Percentiles rank a stretch among this genome's conserved stretches.
Evolutionary conservation across 208 protist genomes (phyloP).

Genomic region (Wallacemonas sp.): DNA sequence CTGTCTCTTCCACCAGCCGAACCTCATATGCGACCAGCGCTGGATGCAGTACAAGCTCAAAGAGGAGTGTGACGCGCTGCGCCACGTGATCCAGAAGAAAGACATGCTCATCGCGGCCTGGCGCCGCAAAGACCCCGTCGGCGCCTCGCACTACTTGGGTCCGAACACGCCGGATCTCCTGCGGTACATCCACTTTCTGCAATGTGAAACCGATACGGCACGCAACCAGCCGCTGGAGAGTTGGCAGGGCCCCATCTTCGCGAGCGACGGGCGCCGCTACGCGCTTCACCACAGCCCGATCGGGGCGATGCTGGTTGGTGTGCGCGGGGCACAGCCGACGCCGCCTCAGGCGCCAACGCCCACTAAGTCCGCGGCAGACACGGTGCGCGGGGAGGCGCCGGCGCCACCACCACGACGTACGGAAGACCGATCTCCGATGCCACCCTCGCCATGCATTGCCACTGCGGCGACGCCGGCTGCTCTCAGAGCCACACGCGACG

Average conservation of each 20-base stretch:
- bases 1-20: conserved; percentile 65
- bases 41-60: conserved; percentile 92
- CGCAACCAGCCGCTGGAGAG: conserved; percentile 38
- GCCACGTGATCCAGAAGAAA: conserved; percentile 76
- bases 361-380: not conserved
- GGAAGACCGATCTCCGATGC: too few relatives aligned
- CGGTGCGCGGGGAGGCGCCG: not conserved
- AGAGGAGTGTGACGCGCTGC: conserved; percentile 74
- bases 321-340: conserved; percentile 26
- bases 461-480: too few relatives aligned
- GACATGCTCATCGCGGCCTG: conserved; percentile 74
- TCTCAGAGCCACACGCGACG: too few relatives aligned
- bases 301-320: conserved; percentile 78
- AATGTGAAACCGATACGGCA: conserved; percentile 65
- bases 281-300: conserved; percentile 54
- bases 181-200: conserved; percentile 57
- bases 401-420: conserved; percentile 1
- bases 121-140: conserved; percentile 40
- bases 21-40: conserved; percentile 26
- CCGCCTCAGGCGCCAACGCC: not conserved
- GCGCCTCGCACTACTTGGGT: conserved; percentile 54
- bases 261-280: conserved; percentile 68
- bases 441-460: too few relatives aligned
- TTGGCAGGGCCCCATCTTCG: conserved; percentile 45
- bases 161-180: conserved; percentile 46